Evolutionary conservation across 257 asterid genomes (phyloP), one percentile per base, ranked within the genome.

Genomic region (Penstemon newberryi): DNA sequence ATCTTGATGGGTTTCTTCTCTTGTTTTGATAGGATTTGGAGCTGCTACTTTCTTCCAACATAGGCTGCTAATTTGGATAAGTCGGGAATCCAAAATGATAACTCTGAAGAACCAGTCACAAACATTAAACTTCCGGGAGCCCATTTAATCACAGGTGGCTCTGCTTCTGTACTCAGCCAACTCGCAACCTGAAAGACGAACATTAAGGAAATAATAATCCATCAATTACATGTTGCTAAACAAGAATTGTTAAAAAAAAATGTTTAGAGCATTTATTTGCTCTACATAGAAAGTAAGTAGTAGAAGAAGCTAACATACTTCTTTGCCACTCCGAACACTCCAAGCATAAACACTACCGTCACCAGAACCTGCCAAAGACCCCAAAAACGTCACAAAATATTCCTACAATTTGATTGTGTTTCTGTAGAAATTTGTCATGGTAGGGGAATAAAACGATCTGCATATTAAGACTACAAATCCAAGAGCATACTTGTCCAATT

Each of bases 11-110:
- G 33, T 25, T 2, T 25, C 33, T 25, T 25, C 33, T 25, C 33
- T 25, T 25, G 33, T 25, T 25, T 25, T 25, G 33, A 25, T 25
- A 25, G 33, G 33, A 25, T 25, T 25, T 25, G 19, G 38, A 72
- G 19, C 53, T 49, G 18, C 82, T 90, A 87, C 75, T 84, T 87
- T 74, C 92, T 83, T 80, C 99, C 99, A 69, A 83, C 95, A 79
- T 89, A 87, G 69, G 96, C 88, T n/a, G 96, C 90, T 72, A 91
- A 78, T 72, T 89, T 94, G 13, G 99, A 94, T 6, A 94, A 84
- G 87, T 94, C 97, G 4, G 99, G 96, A 65, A 91, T 78, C 96
- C 97, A 91, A 82, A 94, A 94, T 42, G 99, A 91, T 63, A 91
- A 71, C 83, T 94, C 99, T 13, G 96, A 85, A 67, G 99, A 91